These are phyloP conservation scores for Penicillium longicatenatum DNA, from an alignment of 495 filamentous ascomycete genomes.

Conservation along the genomic window DNA sequence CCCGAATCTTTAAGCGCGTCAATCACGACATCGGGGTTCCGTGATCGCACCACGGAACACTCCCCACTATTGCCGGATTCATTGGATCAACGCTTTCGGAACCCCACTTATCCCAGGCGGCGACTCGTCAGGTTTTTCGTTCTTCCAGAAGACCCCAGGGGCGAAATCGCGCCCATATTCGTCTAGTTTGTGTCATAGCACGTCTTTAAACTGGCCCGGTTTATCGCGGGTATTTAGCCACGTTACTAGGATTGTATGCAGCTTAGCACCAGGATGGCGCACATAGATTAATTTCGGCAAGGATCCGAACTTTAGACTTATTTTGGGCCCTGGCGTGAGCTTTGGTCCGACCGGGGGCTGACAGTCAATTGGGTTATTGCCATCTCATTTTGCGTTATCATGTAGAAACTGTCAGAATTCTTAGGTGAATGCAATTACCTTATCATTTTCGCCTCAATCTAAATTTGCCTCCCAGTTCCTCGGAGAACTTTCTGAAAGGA, in stretches of 20 bases:
- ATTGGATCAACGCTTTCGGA: constrained; percentile 19
- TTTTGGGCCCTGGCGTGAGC: background rate
- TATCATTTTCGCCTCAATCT: background rate
- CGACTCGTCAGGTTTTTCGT: constrained; percentile 1
- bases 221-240: background rate
- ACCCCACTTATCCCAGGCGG: constrained; percentile 16
- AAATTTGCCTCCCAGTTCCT: background rate
- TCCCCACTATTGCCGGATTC: constrained; percentile 15
- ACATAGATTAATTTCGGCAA: background rate
- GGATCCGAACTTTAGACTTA: background rate
- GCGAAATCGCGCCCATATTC: background rate
- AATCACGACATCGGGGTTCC: constrained; percentile 27
- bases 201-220: background rate
- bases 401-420: background rate
- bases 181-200: background rate
- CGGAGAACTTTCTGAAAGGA: background rate
- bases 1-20: constrained; percentile 12
- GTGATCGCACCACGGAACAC: constrained; percentile 8
- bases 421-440: background rate
- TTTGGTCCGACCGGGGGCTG: background rate
- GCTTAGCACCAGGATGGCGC: background rate
- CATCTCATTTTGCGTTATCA: background rate
- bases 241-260: background rate
- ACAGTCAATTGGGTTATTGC: background rate
- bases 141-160: background rate